These are phyloP conservation scores for Phoma herbarum DNA, from an alignment of 2,329 filamentous ascomycete species.

Conservation along the genomic window DNA sequence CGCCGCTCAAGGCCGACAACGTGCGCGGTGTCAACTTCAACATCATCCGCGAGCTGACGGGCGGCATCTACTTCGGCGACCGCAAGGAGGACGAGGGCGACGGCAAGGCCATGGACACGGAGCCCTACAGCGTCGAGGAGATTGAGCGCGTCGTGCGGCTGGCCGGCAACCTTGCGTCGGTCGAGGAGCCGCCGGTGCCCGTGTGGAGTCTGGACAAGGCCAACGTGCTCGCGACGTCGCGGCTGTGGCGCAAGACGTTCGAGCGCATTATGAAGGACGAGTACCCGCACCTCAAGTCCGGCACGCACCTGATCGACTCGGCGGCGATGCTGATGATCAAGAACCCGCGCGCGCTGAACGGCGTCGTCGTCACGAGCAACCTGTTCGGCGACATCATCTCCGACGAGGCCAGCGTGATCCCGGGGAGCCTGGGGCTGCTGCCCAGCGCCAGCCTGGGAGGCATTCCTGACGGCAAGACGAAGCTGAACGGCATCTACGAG, in stretches of 20 bases:
- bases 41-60: slow-evolving; percentile 90
- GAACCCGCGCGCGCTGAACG: slow-evolving; percentile 87
- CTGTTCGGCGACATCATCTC: slow-evolving; percentile 95
- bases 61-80: slow-evolving; percentile 95
- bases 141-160: slow-evolving; percentile 88
- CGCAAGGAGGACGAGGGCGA: slow-evolving; percentile 81
- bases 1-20: slow-evolving; percentile 85
- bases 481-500: slow-evolving; percentile 95
- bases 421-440: slow-evolving; percentile 85
- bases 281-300: slow-evolving; percentile 84
- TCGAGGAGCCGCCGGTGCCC: slow-evolving; percentile 76
- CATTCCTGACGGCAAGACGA: slow-evolving; percentile 83
- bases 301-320: slow-evolving; percentile 92
- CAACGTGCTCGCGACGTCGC: slow-evolving; percentile 89
- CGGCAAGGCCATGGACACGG: slow-evolving; percentile 80
- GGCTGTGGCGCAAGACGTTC: slow-evolving; percentile 89
- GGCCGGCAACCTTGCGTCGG: slow-evolving; percentile 80
- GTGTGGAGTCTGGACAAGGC: slow-evolving; percentile 95
- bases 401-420: slow-evolving; percentile 94
- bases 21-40: slow-evolving; percentile 90
- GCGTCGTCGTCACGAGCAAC: slow-evolving; percentile 91
- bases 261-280: slow-evolving; percentile 85
- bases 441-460: slow-evolving; percentile 88
- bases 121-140: slow-evolving; percentile 84
- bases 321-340: slow-evolving; percentile 99